Evolutionary conservation across 805 yeast species (phyloP).

Genomic region (Candida chauliodis): DNA sequence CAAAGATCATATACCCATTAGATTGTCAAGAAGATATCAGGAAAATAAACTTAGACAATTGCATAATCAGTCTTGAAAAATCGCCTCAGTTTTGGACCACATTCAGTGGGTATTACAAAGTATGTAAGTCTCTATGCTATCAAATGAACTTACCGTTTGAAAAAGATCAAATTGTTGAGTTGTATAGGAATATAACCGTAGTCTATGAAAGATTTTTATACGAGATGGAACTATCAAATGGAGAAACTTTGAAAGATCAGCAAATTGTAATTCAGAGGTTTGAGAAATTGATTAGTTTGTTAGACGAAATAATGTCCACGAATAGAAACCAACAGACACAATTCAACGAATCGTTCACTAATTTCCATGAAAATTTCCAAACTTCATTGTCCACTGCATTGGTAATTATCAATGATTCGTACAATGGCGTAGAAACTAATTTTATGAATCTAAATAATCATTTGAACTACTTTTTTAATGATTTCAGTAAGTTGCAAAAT

Average conservation of each 20-base stretch:
- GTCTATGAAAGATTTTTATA: constrained; percentile 12
- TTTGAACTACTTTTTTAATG: constrained; percentile 5
- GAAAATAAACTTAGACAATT: constrained; percentile 21
- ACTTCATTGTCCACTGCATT: constrained; percentile 5
- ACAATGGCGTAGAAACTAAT: constrained; percentile 9
- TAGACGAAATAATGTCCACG: constrained; percentile 5
- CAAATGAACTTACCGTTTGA: constrained; percentile 51
- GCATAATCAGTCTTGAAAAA: constrained; percentile 40
- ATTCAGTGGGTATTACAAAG: constrained; percentile 61
- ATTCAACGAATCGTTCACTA: constrained; percentile 2
- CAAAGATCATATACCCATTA: constrained; percentile 34
- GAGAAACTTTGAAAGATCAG: not conserved
- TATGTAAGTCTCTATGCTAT: constrained; percentile 49
- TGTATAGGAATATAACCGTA: constrained; percentile 47
- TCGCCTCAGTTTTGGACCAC: constrained; percentile 71
- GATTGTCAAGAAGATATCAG: constrained; percentile 18
- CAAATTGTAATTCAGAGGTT: constrained; percentile 12
- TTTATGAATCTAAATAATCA: constrained; percentile 6
- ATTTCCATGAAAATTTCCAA: constrained; percentile 9
- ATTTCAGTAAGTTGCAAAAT: constrained; percentile 3
- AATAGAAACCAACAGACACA: not conserved
- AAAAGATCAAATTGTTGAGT: constrained; percentile 45
- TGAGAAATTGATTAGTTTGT: constrained; percentile 10
- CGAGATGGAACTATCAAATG: constrained; percentile 11
- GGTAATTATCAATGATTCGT: constrained; percentile 2